These are phyloP conservation scores for Leccinum solheimii DNA, from an alignment of 1,284 basidiomycete species.

Conservation along the genomic window DNA sequence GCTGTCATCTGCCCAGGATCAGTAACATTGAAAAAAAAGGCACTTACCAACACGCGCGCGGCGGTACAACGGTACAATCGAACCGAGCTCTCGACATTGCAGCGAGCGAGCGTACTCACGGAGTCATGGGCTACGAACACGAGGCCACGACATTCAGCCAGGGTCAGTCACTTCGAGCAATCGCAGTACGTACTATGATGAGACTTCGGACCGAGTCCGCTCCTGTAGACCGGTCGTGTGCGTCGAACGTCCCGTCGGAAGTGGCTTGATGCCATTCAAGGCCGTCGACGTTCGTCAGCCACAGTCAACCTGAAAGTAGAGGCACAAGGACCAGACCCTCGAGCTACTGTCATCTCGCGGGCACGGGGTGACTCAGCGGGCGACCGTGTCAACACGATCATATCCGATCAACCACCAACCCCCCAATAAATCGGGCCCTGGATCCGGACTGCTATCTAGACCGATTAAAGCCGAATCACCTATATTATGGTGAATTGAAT, in stretches of 20 bases:
- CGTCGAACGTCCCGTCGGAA: background rate
- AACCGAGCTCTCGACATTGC: background rate
- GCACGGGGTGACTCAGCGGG: background rate
- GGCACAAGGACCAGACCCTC: background rate
- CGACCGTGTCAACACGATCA: background rate
- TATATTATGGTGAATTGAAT: background rate
- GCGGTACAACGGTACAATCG: background rate
- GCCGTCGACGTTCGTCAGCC: background rate
- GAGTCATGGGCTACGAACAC: background rate
- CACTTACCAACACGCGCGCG: background rate
- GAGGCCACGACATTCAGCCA: background rate
- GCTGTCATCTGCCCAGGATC: background rate
- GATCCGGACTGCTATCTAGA: background rate
- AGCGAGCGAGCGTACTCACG: background rate
- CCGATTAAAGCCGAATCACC: background rate
- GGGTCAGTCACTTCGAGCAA: background rate
- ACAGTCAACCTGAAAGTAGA: background rate
- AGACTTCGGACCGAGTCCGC: background rate
- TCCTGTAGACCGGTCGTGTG: background rate
- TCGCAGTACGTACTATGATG: background rate
- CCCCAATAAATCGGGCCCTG: background rate
- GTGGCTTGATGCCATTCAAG: background rate
- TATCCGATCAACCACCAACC: background rate
- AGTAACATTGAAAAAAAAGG: background rate
- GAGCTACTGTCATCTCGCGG: background rate